Evolutionary conservation across 768 basidiomycete genomes (phyloP), one percentile per base, ranked within the genome.

Genomic region (Lactarius tabidus): DNA sequence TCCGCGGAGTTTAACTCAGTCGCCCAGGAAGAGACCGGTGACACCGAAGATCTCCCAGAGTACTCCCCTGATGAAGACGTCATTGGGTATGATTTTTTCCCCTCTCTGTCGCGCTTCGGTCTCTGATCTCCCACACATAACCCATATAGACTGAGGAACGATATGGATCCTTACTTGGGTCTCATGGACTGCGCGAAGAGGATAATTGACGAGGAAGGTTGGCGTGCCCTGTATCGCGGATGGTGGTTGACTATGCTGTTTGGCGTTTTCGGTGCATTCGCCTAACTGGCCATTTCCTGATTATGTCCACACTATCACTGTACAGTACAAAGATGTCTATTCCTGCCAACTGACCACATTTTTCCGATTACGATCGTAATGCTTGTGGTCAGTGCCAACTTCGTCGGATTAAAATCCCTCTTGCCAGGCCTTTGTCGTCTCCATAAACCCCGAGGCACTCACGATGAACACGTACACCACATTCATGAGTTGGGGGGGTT

Each of bases 231-330:
- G 60, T 92, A 90, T 72, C 86, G 91, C 38, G 92, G 87, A 6
- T 93, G 91, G 91, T 93, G 91, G 92, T 72, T 92, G 57, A 91
- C 89, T 5, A 77, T 89, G 74, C 69, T 91, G 45, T 87, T 84
- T 33, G 83, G 83, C 45, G 73, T 88, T 38, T 77, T 73, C 57
- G 87, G 84, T 67, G 83, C 85, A 57, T 73, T 79, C 29, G 75
- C 79, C 36, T 76, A 70, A 68, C n/a, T 41, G 15, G n/a, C 12
- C 18, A 43, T 53, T 43, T 9, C 18, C 36, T 18, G 62, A 39
- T 35, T n/a, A 28, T 31, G 4, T 23, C 43, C 35, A 29, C 33
- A 43, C 52, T 26, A 36, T 62, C 52, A 41, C 26, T 66, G 60
- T 66, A 57, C 51, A 52, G 51, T 36, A 51, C 36, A 57, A 48